phyloP scores from a whole-genome alignment of 1,284 basidiomycete species.

The Ceratobasidium sp. region DNA sequence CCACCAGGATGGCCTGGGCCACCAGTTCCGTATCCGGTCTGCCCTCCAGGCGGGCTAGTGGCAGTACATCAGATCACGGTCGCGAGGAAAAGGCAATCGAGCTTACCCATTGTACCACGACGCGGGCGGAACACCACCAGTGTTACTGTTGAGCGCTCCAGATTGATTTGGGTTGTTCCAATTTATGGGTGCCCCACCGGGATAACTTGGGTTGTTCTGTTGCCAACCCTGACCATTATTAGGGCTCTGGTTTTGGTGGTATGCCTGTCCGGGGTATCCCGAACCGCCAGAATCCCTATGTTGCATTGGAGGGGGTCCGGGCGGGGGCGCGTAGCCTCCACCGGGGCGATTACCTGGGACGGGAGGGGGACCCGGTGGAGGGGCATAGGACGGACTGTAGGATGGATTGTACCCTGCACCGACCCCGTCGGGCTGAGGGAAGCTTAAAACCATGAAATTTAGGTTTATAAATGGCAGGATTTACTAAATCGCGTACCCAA shows the following conservation, averaged over 20 bases:
- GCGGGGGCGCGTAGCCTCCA: neutral
- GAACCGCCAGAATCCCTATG: conserved; percentile 24
- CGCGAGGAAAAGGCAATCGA: neutral
- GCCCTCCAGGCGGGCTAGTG: conserved; percentile 29
- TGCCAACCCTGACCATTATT: conserved; percentile 36
- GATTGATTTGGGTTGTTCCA: conserved; percentile 15
- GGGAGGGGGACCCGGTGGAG: conserved; percentile 1
- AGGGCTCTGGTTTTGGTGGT: conserved; percentile 31
- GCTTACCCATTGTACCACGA: conserved; percentile 30
- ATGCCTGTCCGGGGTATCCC: conserved; percentile 39
- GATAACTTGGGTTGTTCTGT: conserved; percentile 38
- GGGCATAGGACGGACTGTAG: neutral
- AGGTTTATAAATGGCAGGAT: neutral
- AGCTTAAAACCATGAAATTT: conserved; percentile 2
- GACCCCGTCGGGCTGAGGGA: conserved; percentile 27
- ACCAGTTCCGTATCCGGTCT: conserved; percentile 42
- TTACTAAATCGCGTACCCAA: neutral
- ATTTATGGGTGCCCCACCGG: conserved; percentile 31
- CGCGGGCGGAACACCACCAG: neutral
- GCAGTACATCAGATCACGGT: neutral
- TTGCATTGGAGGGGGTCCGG: conserved; percentile 20
- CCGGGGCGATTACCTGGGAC: conserved; percentile 24
- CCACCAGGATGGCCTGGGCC: conserved; percentile 40
- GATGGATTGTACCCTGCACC: conserved; percentile 11
- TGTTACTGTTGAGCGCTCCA: conserved; percentile 23